Conservation (phyloP, 2,329 filamentous ascomycete genomes). For the Sporothrix dimorphospora region DNA sequence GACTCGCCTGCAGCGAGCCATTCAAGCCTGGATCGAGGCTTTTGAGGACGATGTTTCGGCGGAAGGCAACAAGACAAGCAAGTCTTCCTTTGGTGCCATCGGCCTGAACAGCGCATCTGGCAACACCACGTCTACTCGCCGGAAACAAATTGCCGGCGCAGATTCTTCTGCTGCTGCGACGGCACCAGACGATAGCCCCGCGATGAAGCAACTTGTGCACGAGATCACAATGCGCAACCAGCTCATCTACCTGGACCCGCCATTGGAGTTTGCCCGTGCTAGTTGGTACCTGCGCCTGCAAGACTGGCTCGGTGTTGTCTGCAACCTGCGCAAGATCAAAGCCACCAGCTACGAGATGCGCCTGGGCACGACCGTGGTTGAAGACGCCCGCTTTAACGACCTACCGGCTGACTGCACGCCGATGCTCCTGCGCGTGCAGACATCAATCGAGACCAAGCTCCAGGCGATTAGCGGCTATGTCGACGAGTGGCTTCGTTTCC, state of each 20-base stretch:
- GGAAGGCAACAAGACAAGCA: conserved; percentile 43
- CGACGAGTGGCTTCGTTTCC: conserved; percentile 98
- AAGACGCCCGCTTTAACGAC: conserved; percentile 76
- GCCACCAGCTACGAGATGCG: conserved; percentile 93
- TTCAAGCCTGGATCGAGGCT: conserved; percentile 82
- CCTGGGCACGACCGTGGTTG: conserved; percentile 66
- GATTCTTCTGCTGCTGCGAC: conserved; percentile 39
- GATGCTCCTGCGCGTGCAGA: conserved; percentile 78
- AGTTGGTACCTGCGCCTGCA: conserved; percentile 94
- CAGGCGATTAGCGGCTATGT: conserved; percentile 81
- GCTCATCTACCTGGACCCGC: conserved; percentile 93
- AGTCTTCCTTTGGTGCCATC: conserved; percentile 29
- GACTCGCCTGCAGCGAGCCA: conserved; percentile 79
- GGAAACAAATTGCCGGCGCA: conserved; percentile 47
- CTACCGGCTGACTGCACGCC: conserved; percentile 82
- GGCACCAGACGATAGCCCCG: conserved; percentile 57
- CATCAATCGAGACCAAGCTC: conserved; percentile 80
- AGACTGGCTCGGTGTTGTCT: conserved; percentile 89
- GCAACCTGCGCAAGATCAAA: conserved; percentile 91
- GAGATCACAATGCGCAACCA: conserved; percentile 98
- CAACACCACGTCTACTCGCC: conserved; percentile 44
- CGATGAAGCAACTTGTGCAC: conserved; percentile 75
- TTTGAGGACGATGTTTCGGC: conserved; percentile 66
- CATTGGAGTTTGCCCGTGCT: conserved; percentile 85
- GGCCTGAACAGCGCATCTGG: not conserved